Evolutionary conservation across 768 basidiomycete genomes (phyloP), one percentile per base, ranked within the genome.

Genomic region (Lactifluus rugatus): DNA sequence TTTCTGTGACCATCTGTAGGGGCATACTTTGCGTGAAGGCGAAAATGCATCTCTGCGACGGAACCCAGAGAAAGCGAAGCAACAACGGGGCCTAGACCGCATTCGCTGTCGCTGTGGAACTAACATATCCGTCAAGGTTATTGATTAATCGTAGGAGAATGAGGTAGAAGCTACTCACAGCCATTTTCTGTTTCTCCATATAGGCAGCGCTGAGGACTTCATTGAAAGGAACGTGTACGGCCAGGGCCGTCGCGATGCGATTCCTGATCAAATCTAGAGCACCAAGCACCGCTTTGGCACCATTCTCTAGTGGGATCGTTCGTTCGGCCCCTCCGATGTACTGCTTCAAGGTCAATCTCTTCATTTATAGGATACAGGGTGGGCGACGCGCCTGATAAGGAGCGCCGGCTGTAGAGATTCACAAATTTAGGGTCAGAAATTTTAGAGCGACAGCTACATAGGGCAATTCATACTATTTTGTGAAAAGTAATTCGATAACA

Each of bases 161-260:
- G 10, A 16, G 17, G n/a, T 45, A 21, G 13, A 19, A 79, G 23
- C 39, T 32, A 58, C 69, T 65, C 67, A 89, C 89, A 49, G 87
- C 79, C 89, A 92, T 92, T 67, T 78, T 86, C 69, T 91, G 89
- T 57, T 80, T 76, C 65, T 88, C 85, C 86, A 91, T 89, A 65
- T 92, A 92, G 1, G 87, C 89, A 47, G 84, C 87, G 58, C 83
- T 83, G 31, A 92, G 75, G 36, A 92, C 76, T 69, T 92, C 89
- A 63, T 92, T 92, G 72, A 91, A 90, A 0, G 70, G 64, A 25
- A 71, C 64, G 11, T 68, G 53, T 16, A 56, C 60, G 2, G 60
- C 64, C 14, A 89, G 67, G 10, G 81, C 79, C 57, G 76, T 69
- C 2, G 47, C 60, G 50, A 84, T 76, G 37, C 84, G 82, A 16